Conservation (phyloP, 257 asterid species). For the Haberlea rhodopensis region DNA sequence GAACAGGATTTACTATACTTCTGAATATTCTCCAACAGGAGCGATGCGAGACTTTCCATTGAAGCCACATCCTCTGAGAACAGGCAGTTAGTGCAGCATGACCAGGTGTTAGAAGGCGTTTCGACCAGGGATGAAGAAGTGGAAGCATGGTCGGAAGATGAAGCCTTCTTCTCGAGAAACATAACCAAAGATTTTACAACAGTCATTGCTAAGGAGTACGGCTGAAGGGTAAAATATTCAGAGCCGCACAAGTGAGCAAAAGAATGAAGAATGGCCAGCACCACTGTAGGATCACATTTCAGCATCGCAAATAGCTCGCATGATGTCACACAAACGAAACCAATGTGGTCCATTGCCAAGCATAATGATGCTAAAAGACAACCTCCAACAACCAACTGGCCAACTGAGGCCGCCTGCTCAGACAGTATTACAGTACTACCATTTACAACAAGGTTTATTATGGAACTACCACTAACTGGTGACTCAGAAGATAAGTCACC, state of each 20-base stretch:
- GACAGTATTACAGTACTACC: constrained; percentile 40
- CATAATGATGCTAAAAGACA: constrained; percentile 71
- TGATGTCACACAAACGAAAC: constrained; percentile 77
- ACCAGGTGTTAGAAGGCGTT: constrained; percentile 33
- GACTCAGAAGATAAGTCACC: constrained; percentile 38
- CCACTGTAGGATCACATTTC: constrained; percentile 36
- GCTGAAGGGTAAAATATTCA: constrained; percentile 50
- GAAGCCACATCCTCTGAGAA: constrained; percentile 59
- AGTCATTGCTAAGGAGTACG: constrained; percentile 49
- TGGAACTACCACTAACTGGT: constrained; percentile 30
- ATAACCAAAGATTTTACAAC: constrained; percentile 69
- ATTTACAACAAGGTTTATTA: constrained; percentile 36
- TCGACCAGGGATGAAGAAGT: constrained; percentile 28
- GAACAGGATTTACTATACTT: constrained; percentile 37
- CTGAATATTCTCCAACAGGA: constrained; percentile 62
- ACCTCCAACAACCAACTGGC: constrained; percentile 57
- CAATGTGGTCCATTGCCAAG: constrained; percentile 59
- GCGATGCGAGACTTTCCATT: constrained; percentile 45
- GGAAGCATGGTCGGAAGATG: constrained; percentile 26
- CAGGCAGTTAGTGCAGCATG: constrained; percentile 51
- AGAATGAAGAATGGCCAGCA: constrained; percentile 64
- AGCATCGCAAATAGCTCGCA: constrained; percentile 51
- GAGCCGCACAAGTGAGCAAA: constrained; percentile 72
- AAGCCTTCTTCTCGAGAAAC: constrained; percentile 52
- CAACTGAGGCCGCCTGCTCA: constrained; percentile 49